phyloP scores from a whole-genome alignment of 2,329 filamentous ascomycete genomes.

The Ophiostoma triangulosporum region DNA sequence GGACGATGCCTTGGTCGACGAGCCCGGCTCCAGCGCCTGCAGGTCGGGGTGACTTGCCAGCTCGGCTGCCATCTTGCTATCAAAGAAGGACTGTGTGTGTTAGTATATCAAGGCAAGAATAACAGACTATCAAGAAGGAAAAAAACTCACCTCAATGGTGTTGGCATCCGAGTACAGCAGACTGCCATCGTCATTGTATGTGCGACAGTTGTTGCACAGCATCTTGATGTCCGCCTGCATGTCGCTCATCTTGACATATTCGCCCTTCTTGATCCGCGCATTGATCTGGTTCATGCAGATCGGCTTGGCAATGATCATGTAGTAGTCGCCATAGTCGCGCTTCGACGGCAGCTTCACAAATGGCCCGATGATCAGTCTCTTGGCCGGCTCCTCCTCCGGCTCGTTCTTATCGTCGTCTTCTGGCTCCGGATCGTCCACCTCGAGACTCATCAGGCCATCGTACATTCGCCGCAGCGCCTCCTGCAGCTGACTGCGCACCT shows the following conservation, averaged over 20 bases:
- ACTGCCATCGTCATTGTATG: conserved; percentile 93
- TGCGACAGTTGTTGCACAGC: conserved; percentile 81
- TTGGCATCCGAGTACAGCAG: conserved; percentile 86
- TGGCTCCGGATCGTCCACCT: conserved; percentile 58
- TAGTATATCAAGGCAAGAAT: background rate
- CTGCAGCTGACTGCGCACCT: conserved; percentile 67
- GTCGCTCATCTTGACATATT: conserved; percentile 71
- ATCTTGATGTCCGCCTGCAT: conserved; percentile 72
- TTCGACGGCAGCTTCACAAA: conserved; percentile 87
- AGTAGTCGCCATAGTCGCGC: conserved; percentile 88
- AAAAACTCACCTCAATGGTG: conserved; percentile 68
- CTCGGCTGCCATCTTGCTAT: conserved; percentile 32
- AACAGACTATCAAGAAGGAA: background rate
- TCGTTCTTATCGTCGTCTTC: conserved; percentile 32
- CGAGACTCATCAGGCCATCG: conserved; percentile 69
- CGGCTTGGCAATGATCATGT: conserved; percentile 78
- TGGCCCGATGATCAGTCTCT: conserved; percentile 78
- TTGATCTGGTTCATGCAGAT: conserved; percentile 95
- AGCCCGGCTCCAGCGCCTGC: conserved; percentile 16
- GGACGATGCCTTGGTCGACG: conserved; percentile 25
- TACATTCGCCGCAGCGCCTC: conserved; percentile 64
- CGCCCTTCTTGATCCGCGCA: conserved; percentile 89
- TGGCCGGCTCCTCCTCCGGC: conserved; percentile 43
- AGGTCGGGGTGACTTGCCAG: conserved; percentile 16
- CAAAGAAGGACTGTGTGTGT: conserved; percentile 39